phyloP scores from a whole-genome alignment of 2,329 filamentous ascomycete genomes.

The Colletotrichum sp. region DNA sequence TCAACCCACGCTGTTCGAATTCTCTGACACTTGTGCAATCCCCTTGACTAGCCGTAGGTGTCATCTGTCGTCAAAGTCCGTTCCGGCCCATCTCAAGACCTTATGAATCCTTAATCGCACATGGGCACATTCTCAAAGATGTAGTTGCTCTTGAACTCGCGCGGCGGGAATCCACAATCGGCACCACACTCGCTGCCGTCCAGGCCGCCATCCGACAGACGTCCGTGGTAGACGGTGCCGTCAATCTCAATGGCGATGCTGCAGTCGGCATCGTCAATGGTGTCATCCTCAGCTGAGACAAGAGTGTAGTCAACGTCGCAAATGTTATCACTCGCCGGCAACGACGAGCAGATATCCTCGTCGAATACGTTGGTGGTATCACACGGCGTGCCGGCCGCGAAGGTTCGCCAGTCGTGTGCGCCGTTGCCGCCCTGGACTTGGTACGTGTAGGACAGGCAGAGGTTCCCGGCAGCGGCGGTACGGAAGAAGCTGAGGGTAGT shows the following conservation, averaged over 20 bases:
- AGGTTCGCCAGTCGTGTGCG: not conserved
- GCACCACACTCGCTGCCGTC: not conserved
- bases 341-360: not conserved
- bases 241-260: not conserved
- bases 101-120: not conserved
- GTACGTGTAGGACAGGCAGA: not conserved
- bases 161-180: fast-evolving
- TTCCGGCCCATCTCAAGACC: not conserved
- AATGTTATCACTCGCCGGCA: not conserved
- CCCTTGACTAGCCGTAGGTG: not conserved
- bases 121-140: not conserved
- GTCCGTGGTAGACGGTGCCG: not conserved
- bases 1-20: not conserved
- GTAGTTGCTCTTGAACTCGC: not conserved
- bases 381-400: not conserved
- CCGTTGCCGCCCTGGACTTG: not conserved
- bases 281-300: not conserved
- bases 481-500: not conserved
- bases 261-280: not conserved
- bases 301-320: not conserved
- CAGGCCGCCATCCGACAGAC: not conserved
- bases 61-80: not conserved
- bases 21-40: not conserved
- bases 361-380: not conserved
- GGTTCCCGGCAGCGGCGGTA: not conserved